Conservation (phyloP, 495 filamentous ascomycete species). For the Penicillium canariense region DNA sequence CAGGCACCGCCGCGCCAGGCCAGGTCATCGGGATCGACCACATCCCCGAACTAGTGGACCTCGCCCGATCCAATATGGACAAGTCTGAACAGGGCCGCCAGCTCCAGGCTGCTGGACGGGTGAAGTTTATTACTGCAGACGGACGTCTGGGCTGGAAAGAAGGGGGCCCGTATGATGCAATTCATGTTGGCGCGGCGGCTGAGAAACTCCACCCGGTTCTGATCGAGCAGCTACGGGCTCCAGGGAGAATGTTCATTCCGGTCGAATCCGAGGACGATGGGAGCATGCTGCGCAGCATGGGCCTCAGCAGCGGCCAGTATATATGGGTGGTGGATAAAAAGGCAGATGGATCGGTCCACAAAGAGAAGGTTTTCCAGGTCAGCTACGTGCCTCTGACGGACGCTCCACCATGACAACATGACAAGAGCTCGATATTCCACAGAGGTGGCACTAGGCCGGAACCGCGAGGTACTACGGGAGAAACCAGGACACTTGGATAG, state of each 20-base stretch:
- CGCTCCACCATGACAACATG: conserved; percentile 48
- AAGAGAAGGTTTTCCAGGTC: conserved; percentile 77
- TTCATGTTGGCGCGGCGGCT: conserved; percentile 93
- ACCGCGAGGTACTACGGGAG: not conserved
- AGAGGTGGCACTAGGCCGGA: not conserved
- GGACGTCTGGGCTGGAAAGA: conserved; percentile 72
- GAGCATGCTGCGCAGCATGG: conserved; percentile 16
- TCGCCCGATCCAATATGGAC: conserved; percentile 70
- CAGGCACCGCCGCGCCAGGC: conserved; percentile 36
- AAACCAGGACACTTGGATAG: not conserved
- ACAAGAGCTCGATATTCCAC: not conserved
- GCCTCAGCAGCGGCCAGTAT: conserved; percentile 56
- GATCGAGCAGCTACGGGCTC: conserved; percentile 73
- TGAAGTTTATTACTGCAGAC: conserved; percentile 76
- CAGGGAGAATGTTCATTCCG: conserved; percentile 84
- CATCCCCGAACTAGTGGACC: conserved; percentile 70
- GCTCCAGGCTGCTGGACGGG: conserved; percentile 58
- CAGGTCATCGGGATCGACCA: conserved; percentile 85
- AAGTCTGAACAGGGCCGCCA: conserved; percentile 65
- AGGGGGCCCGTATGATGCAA: conserved; percentile 74
- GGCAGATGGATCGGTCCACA: conserved; percentile 67
- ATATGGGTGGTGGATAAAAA: conserved; percentile 93
- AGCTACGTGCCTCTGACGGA: conserved; percentile 94
- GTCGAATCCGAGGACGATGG: conserved; percentile 58
- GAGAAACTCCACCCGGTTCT: conserved; percentile 67